Evolutionary conservation across 192 early-diverging fungal species (phyloP).

Genomic region (Allomyces macrogynus): DNA sequence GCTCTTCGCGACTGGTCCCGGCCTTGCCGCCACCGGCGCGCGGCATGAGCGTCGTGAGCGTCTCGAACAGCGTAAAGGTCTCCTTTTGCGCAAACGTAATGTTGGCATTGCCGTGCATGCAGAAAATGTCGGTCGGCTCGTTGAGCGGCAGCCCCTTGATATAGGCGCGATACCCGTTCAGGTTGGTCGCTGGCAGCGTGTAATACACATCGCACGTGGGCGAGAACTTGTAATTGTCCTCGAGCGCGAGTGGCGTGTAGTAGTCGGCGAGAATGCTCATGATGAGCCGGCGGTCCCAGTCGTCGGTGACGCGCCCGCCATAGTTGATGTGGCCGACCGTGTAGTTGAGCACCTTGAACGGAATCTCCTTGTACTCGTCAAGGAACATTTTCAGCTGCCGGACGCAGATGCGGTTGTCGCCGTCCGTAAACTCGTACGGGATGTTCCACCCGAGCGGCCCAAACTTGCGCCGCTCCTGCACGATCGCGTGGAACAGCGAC

Average conservation of each 20-base stretch:
- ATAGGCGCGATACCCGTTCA: slow-evolving; percentile 75
- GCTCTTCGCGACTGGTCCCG: slow-evolving; percentile 24
- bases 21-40: slow-evolving; percentile 13
- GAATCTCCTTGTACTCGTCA: slow-evolving; percentile 73
- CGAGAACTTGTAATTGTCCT: slow-evolving; percentile 58
- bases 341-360: slow-evolving; percentile 82
- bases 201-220: slow-evolving; percentile 18
- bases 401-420: slow-evolving; percentile 78
- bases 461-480: slow-evolving; percentile 89
- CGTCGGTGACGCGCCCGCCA: slow-evolving; percentile 90
- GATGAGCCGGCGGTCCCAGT: slow-evolving; percentile 66
- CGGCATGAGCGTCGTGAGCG: slow-evolving; percentile 35
- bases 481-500: slow-evolving; percentile 87
- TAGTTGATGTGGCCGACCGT: slow-evolving; percentile 76
- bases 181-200: slow-evolving; percentile 65
- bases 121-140: slow-evolving; percentile 92
- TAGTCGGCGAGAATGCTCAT: slow-evolving; percentile 64
- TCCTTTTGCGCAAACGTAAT: slow-evolving; percentile 68
- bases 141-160: slow-evolving; percentile 62
- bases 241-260: slow-evolving; percentile 58
- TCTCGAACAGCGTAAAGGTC: slow-evolving; percentile 40
- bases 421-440: slow-evolving; percentile 93
- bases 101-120: slow-evolving; percentile 73
- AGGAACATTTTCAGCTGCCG: slow-evolving; percentile 80
- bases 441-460: slow-evolving; percentile 95